phyloP scores from a whole-genome alignment of 2,329 filamentous ascomycete species.

The Alternaria longipes region DNA sequence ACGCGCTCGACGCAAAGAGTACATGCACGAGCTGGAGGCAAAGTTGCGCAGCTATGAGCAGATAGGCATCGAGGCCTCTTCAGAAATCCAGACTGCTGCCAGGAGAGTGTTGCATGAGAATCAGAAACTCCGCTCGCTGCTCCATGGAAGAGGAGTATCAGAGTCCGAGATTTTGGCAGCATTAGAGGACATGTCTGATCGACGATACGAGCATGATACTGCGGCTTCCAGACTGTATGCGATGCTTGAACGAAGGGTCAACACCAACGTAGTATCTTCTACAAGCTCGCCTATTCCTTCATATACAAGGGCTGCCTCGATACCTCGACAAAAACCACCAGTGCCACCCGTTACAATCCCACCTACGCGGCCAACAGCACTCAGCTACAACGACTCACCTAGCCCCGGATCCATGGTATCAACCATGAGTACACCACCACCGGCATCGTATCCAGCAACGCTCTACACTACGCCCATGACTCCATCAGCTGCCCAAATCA shows the following conservation, averaged over 20 bases:
- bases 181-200: constrained; percentile 35
- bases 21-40: constrained; percentile 73
- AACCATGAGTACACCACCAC: constrained; percentile 43
- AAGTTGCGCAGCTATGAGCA: constrained; percentile 71
- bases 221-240: constrained; percentile 37
- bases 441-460: constrained; percentile 30
- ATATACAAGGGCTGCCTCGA: constrained; percentile 21
- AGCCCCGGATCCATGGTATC: constrained; percentile 47
- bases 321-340: constrained; percentile 30
- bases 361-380: constrained; percentile 28
- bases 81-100: constrained; percentile 76
- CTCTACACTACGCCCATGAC: constrained; percentile 34
- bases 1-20: constrained; percentile 77
- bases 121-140: constrained; percentile 66
- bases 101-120: constrained; percentile 76
- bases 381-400: constrained; percentile 39
- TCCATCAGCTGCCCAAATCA: constrained; percentile 33
- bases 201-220: constrained; percentile 40
- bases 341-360: constrained; percentile 36
- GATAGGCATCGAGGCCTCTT: constrained; percentile 71
- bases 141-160: constrained; percentile 66
- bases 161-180: constrained; percentile 61
- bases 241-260: constrained; percentile 45
- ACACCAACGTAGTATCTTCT: constrained; percentile 31
- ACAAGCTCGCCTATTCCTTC: constrained; percentile 29